phyloP scores from a whole-genome alignment of 2,329 filamentous ascomycete genomes.

The Ceratocystis smalleyi region DNA sequence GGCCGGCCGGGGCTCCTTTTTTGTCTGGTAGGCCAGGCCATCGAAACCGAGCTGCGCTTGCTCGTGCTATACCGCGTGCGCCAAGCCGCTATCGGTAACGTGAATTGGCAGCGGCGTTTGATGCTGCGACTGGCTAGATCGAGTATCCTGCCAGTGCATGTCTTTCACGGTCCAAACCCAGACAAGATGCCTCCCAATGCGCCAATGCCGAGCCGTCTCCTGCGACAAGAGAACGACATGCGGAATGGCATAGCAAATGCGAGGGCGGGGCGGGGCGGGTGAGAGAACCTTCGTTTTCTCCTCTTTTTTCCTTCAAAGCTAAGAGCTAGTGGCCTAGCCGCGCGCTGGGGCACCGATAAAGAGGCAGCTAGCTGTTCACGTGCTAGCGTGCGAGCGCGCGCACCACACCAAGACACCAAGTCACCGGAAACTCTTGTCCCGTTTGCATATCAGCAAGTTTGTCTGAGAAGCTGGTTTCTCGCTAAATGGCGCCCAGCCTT shows the following conservation, averaged over 20 bases:
- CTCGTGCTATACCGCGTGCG: not conserved
- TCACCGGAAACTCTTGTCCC: not conserved
- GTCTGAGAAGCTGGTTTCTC: too few species aligned
- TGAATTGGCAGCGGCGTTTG: not conserved
- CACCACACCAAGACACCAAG: not conserved
- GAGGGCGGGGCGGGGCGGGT: too few species aligned
- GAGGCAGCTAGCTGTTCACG: not conserved
- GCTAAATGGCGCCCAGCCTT: too few species aligned
- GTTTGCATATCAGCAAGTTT: not conserved
- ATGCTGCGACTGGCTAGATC: too few species aligned
- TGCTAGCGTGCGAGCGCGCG: not conserved
- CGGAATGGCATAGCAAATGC: too few species aligned
- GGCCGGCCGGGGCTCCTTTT: not conserved
- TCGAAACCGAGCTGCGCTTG: not conserved
- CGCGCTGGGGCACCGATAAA: not conserved
- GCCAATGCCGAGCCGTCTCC: too few species aligned
- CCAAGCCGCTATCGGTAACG: not conserved
- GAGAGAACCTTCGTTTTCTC: too few species aligned
- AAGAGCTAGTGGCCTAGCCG: not conserved
- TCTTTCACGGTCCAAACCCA: too few species aligned
- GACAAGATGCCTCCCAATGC: too few species aligned
- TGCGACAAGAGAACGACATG: too few species aligned
- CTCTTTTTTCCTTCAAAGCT: too few species aligned
- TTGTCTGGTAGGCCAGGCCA: not conserved
- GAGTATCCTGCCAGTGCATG: too few species aligned